Percentiles rank a stretch among this genome's conserved stretches.
Conservation (phyloP, 371 early-diverging fungal species). For the Zychaea mexicana region DNA sequence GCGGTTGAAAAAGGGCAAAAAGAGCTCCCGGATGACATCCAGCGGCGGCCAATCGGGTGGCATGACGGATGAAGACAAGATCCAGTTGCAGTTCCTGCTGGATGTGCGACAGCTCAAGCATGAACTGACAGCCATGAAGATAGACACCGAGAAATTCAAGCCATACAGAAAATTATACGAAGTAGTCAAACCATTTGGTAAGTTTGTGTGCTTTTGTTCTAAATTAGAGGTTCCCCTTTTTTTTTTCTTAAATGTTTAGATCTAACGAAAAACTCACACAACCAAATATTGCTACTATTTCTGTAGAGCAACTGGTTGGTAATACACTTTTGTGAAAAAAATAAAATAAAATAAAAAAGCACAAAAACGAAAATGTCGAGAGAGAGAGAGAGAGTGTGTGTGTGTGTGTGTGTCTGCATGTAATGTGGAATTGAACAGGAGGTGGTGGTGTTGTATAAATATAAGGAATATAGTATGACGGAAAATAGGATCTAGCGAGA, state of each 20-base stretch:
- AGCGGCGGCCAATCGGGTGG: slow-evolving; percentile 11
- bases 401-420: neutral
- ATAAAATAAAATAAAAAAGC: slow-evolving; percentile 4
- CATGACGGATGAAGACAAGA: slow-evolving; percentile 58
- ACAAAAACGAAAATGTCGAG: neutral
- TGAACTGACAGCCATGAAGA: slow-evolving; percentile 12
- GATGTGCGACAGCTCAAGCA: slow-evolving; percentile 53
- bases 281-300: neutral
- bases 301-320: slow-evolving; percentile 1
- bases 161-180: slow-evolving; percentile 15
- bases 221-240: too few species aligned
- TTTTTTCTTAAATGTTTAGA: too few species aligned
- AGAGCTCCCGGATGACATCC: slow-evolving; percentile 15
- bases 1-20: slow-evolving; percentile 37
- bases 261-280: too few species aligned
- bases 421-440: neutral
- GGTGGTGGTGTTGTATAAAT: too few species aligned
- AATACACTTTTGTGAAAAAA: neutral
- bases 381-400: neutral
- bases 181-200: slow-evolving; percentile 29
- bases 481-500: neutral
- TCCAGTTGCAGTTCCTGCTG: slow-evolving; percentile 58
- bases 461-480: neutral
- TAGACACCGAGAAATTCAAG: slow-evolving; percentile 16
- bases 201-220: too few species aligned